Evolutionary conservation across 2,329 filamentous ascomycete species (phyloP).

Genomic region (Ceratocystis eucalypticola): DNA sequence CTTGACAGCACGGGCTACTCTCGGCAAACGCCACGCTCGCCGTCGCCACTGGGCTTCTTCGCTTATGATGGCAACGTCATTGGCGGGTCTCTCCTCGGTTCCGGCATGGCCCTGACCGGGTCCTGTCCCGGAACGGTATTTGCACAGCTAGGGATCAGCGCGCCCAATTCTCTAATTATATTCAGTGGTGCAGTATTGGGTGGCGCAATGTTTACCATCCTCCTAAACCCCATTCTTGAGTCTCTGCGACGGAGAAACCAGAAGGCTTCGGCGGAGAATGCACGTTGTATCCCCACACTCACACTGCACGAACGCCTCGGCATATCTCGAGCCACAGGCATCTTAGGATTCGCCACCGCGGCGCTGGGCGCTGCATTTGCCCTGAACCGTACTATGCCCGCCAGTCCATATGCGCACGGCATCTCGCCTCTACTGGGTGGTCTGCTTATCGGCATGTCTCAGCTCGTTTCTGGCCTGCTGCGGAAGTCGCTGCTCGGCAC

Average conservation of each 20-base stretch:
- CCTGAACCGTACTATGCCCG: constrained; percentile 26
- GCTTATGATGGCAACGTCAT: constrained; percentile 51
- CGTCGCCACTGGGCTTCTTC: constrained; percentile 40
- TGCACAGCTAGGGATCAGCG: constrained; percentile 43
- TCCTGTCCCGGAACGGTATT: constrained; percentile 54
- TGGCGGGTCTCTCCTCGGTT: constrained; percentile 47
- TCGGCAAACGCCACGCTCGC: constrained; percentile 34
- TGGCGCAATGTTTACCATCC: constrained; percentile 39
- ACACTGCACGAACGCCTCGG: constrained; percentile 32
- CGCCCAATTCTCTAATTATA: constrained; percentile 38
- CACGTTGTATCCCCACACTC: constrained; percentile 21
- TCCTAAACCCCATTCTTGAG: constrained; percentile 27
- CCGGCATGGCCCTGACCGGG: constrained; percentile 53
- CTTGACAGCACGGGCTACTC: constrained; percentile 33
- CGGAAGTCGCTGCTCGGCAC: constrained; percentile 45
- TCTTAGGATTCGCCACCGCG: constrained; percentile 33
- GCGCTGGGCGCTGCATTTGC: constrained; percentile 30
- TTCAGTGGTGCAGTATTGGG: constrained; percentile 42
- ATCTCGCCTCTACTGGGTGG: constrained; percentile 42
- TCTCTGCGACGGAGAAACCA: neutral
- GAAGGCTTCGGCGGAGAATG: neutral
- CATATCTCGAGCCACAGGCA: constrained; percentile 26
- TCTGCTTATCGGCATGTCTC: constrained; percentile 43
- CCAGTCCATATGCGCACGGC: constrained; percentile 25
- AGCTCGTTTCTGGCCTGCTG: constrained; percentile 41